Percentiles rank a stretch among this genome's conserved stretches.
Evolutionary conservation across 352 stramenopile species (phyloP).

Genomic region (Aphanomyces invadans): DNA sequence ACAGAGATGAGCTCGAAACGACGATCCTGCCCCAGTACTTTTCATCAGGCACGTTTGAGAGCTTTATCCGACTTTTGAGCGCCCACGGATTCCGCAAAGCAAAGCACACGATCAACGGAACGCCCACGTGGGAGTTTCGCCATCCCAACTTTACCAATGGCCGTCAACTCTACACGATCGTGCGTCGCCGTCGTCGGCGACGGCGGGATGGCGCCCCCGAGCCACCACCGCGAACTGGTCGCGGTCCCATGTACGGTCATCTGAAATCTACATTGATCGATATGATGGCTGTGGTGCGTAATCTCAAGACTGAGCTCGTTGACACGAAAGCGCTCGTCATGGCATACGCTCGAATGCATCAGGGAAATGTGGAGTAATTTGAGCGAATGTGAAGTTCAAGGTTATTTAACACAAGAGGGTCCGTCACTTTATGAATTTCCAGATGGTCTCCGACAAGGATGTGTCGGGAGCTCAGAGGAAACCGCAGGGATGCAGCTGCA

Average conservation of each 20-base stretch:
- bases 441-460: too few relatives aligned
- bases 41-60: conserved; percentile 93
- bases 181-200: conserved; percentile 10
- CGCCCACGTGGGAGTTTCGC: conserved; percentile 20
- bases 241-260: neutral
- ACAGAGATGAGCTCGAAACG: conserved; percentile 77
- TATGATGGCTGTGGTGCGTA: conserved; percentile 6
- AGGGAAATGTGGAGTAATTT: neutral
- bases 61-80: conserved; percentile 91
- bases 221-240: neutral
- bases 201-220: neutral
- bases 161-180: conserved; percentile 18
- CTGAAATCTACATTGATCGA: conserved; percentile 5
- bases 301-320: conserved; percentile 9
- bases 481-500: too few relatives aligned
- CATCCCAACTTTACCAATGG: conserved; percentile 22
- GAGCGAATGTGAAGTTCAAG: neutral
- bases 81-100: conserved; percentile 90
- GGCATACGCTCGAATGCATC: neutral
- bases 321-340: conserved; percentile 22
- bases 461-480: too few relatives aligned
- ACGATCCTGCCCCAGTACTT: conserved; percentile 92
- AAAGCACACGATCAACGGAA: conserved; percentile 11
- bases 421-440: neutral
- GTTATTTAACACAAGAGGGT: neutral